Base-by-base conservation (phyloP, 139 green algal species). In the Chlorella sorokiniana region DNA sequence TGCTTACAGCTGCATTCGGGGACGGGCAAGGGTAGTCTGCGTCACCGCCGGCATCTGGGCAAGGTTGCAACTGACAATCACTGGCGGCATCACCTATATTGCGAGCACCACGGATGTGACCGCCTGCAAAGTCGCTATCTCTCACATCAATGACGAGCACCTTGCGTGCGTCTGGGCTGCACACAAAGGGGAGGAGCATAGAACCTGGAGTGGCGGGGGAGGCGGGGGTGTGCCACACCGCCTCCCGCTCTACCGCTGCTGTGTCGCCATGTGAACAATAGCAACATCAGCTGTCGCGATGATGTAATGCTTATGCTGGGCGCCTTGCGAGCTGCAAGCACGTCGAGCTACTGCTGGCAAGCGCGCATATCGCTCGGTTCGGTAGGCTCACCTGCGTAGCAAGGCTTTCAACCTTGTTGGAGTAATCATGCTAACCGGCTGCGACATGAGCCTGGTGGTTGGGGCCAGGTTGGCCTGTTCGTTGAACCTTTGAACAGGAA, bases 41-140 rank as follows among this genome's bases (percentile, higher is more conserved):
- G 48, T 25, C 48, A 25, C 14, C 48, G 48, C 11, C 48, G 16
- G 16, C 11, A 59, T 59, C 48, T 11, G 14, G 16, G 48, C 48
- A 59, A 59, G 16, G 16, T 59, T 59, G 48, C 48, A 59, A 61
- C 7, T 23, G 52, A 16, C 27, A n/a, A n/a, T 16, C 11, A 16
- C 48, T 11, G 48, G 16, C 11, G 56, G 2, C 5, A 44, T 63
- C 51, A 79, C 72, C 25, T 3, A 77, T 44, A 51, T 83, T 74
- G 10, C 62, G 6, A 3, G 63, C 65, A 16, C 78, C 78, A 51
- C n/a, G n/a, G 37, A 83, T 76, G 38, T 83, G 78, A 5, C 78
- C 78, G 18, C 67, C 78, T 31, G 29, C 23, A 42, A 83, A 77
- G 37, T 83, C 78, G 18, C 6, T 20, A 25, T 83, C 78, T 1